A percentile compares a stretch with the other conserved stretches of the same genome.
Evolutionary conservation across 805 yeast genomes (phyloP).

Genomic region (Saccharomyces eubayanus): DNA sequence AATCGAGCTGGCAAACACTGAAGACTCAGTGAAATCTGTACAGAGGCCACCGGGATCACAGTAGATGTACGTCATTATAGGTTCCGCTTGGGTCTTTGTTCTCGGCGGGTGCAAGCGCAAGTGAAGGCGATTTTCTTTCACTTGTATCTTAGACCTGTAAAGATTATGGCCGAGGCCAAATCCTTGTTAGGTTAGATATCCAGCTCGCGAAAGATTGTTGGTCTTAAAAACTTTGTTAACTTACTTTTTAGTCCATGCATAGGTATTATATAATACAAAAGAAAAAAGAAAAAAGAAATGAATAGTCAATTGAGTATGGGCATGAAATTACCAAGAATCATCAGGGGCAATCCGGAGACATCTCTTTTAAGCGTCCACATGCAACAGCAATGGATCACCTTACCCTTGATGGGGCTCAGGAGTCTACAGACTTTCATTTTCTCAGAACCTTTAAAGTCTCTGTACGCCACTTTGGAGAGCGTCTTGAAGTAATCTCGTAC

Average conservation of each 20-base stretch:
- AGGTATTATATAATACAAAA: not conserved
- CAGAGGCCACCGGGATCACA: not conserved
- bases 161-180: too few species aligned
- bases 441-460: conserved; percentile 80
- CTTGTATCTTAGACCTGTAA: too few species aligned
- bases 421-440: conserved; percentile 84
- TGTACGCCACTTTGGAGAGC: conserved; percentile 79
- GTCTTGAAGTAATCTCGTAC: conserved; percentile 83
- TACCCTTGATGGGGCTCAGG: conserved; percentile 45
- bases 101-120: not conserved
- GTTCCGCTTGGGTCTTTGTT: not conserved
- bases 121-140: too few species aligned
- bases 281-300: conserved; percentile 21
- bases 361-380: conserved; percentile 92
- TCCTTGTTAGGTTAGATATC: too few species aligned
- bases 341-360: conserved; percentile 94
- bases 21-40: not conserved
- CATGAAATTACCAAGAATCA: conserved; percentile 88
- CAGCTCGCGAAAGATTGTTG: not conserved
- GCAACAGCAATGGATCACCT: conserved; percentile 63
- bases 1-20: not conserved
- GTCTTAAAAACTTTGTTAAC: not conserved
- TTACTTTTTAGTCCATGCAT: not conserved
- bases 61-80: not conserved
- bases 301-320: conserved; percentile 41